Conservation (phyloP, 2,329 filamentous ascomycete species). For the Fusarium nisikadoi region DNA sequence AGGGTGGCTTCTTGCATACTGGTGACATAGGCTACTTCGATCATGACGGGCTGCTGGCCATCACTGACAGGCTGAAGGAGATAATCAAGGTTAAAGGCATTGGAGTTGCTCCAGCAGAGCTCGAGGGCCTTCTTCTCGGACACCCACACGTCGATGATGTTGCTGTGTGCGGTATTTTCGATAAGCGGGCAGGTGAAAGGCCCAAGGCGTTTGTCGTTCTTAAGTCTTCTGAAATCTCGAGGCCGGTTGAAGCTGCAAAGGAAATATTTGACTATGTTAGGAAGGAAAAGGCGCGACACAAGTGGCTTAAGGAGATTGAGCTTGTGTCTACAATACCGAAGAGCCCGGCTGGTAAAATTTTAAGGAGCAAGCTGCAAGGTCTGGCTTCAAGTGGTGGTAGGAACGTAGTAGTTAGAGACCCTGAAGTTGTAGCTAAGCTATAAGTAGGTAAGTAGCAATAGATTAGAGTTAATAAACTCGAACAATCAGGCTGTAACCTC, state of each 20-base stretch:
- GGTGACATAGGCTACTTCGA: constrained; percentile 5
- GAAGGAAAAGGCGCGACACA: not conserved
- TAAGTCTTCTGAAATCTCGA: not conserved
- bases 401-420: not conserved
- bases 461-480: no score
- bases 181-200: not conserved
- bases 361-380: not conserved
- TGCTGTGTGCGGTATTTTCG: not conserved
- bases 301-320: constrained; percentile 16
- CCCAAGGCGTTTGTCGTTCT: constrained; percentile 8
- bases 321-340: constrained; percentile 5
- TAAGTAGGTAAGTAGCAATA: rapidly evolving
- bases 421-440: not conserved
- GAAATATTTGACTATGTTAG: not conserved
- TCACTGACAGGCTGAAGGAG: constrained; percentile 7
- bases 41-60: not conserved
- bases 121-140: not conserved
- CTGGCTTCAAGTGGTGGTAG: rapidly evolving
- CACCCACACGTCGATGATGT: not conserved
- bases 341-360: not conserved
- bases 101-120: constrained; percentile 9
- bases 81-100: constrained; percentile 22
- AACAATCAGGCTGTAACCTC: not conserved
- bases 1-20: not conserved
- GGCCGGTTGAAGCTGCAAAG: not conserved